These are phyloP conservation scores for Ogataea dorogensis DNA, from an alignment of 805 yeast species.

Conservation along the genomic window DNA sequence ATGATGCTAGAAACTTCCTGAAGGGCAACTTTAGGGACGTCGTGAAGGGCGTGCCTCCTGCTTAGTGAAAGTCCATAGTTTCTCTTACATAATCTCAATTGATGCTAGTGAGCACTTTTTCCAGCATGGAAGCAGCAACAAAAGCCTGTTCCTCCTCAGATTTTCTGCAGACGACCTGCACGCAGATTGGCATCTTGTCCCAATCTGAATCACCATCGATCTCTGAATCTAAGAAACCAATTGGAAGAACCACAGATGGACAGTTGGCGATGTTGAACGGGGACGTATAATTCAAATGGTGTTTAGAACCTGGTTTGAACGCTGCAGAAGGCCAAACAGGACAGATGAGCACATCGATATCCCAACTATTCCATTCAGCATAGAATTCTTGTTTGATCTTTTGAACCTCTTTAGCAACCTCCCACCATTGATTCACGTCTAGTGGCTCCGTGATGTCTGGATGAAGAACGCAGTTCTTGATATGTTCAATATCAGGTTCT, in stretches of 20 bases:
- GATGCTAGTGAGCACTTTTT: slow-evolving; percentile 12
- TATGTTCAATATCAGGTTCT: slow-evolving; percentile 22
- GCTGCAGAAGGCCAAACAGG: slow-evolving; percentile 45
- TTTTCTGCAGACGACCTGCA: slow-evolving; percentile 63
- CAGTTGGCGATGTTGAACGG: slow-evolving; percentile 54
- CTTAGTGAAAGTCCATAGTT: too few species aligned
- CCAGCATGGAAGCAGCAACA: slow-evolving; percentile 15
- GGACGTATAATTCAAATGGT: slow-evolving; percentile 47
- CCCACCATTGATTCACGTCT: slow-evolving; percentile 39
- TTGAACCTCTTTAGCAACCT: slow-evolving; percentile 35
- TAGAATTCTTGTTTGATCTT: slow-evolving; percentile 35
- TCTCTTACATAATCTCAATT: slow-evolving; percentile 2
- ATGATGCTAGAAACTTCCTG: too few species aligned
- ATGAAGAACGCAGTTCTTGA: slow-evolving; percentile 5
- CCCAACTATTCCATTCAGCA: slow-evolving; percentile 31
- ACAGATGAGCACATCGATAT: slow-evolving; percentile 25
- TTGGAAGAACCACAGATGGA: slow-evolving; percentile 52
- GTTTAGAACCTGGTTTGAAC: slow-evolving; percentile 28
- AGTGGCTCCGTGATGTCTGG: slow-evolving; percentile 5
- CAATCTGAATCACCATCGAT: slow-evolving; percentile 37
- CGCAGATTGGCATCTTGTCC: slow-evolving; percentile 60
- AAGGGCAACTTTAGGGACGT: slow-evolving; percentile 19
- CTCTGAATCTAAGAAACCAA: slow-evolving; percentile 49
- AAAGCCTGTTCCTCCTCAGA: slow-evolving; percentile 58
- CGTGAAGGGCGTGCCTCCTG: too few species aligned